Evolutionary conservation across 805 yeast genomes (phyloP).

Genomic region (Ogataea pilisensis): DNA sequence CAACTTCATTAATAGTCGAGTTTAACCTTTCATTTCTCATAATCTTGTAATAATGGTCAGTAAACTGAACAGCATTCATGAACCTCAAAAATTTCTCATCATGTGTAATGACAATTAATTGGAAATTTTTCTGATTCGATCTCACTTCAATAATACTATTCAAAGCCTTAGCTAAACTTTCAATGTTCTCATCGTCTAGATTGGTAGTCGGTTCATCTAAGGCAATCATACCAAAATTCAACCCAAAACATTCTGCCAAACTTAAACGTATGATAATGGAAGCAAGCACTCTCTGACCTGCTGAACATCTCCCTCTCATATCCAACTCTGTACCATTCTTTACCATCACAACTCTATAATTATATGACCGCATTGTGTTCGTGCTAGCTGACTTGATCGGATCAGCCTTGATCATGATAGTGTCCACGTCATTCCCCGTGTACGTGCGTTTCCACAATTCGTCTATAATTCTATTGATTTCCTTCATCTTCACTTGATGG

Average conservation of each 20-base stretch:
- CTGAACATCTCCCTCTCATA: slow-evolving; percentile 97
- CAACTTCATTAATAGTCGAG: slow-evolving; percentile 54
- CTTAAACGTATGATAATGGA: slow-evolving; percentile 88
- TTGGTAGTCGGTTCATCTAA: slow-evolving; percentile 98
- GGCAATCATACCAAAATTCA: slow-evolving; percentile 92
- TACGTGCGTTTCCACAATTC: slow-evolving; percentile 94
- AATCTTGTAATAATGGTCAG: slow-evolving; percentile 83
- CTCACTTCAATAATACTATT: slow-evolving; percentile 72
- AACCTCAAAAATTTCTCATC: slow-evolving; percentile 85
- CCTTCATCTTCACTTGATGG: slow-evolving; percentile 88
- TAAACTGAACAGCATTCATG: slow-evolving; percentile 80
- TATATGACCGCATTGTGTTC: slow-evolving; percentile 60
- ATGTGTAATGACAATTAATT: slow-evolving; percentile 91
- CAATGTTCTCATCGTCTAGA: slow-evolving; percentile 83
- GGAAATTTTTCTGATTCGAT: slow-evolving; percentile 79
- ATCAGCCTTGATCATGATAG: slow-evolving; percentile 82
- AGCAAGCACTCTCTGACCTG: slow-evolving; percentile 95
- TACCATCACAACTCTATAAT: slow-evolving; percentile 92
- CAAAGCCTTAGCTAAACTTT: slow-evolving; percentile 78
- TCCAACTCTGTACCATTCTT: slow-evolving; percentile 89
- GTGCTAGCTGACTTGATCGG: slow-evolving; percentile 36
- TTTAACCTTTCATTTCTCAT: slow-evolving; percentile 77
- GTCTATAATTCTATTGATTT: slow-evolving; percentile 80
- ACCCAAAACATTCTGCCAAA: slow-evolving; percentile 91
- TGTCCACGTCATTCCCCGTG: slow-evolving; percentile 92